Evolutionary conservation across 352 stramenopile genomes (phyloP), one percentile per base, ranked within the genome.

Genomic region (Pythium phragmiticola): DNA sequence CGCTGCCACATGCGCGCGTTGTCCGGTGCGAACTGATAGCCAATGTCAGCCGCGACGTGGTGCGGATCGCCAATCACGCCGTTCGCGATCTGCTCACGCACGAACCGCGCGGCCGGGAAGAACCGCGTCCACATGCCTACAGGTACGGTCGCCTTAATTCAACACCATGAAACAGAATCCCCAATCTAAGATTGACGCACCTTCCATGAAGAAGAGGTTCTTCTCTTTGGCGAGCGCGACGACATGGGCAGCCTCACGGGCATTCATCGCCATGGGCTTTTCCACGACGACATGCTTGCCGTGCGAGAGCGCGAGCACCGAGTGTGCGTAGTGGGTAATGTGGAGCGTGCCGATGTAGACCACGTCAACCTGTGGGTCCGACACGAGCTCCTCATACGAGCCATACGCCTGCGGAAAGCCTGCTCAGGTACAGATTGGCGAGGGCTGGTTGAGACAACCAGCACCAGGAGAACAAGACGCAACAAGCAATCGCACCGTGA

Each of bases 301-400:
- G 55, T 89, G 78, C 17, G 76, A 66, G 0, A 98, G 65, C 21
- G 87, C 93, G 57, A 92, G 56, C 41, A 87, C 69, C 11, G 86
- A 78, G 63, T 95, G 83, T 30, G 82, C 72, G 55, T 82, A 86
- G 66, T 97, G 90, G 60, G 82, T 84, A 11, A 84, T 79, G 71
- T 98, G 89, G 17, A 98, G 62, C 48, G 92, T 97, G 37, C 88
- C 92, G 47, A 98, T 83, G 76, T 98, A 98, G n/a, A 97, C 80
- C 53, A 97, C 86, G 48, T 98, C 88, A 6, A 98, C 82, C 6
- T 87, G 60, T 0, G 78, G 26, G 70, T 98, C 91, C 4, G 70
- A 39, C 26, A 80, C 77, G 21, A 98, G 75, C 58, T 87, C 75
- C 39, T 95, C 81, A 71, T 98, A 98, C 46, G 78, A 90, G 21